Conservation (phyloP, 2,329 filamentous ascomycete species). For the Chalaropsis ovoidea region DNA sequence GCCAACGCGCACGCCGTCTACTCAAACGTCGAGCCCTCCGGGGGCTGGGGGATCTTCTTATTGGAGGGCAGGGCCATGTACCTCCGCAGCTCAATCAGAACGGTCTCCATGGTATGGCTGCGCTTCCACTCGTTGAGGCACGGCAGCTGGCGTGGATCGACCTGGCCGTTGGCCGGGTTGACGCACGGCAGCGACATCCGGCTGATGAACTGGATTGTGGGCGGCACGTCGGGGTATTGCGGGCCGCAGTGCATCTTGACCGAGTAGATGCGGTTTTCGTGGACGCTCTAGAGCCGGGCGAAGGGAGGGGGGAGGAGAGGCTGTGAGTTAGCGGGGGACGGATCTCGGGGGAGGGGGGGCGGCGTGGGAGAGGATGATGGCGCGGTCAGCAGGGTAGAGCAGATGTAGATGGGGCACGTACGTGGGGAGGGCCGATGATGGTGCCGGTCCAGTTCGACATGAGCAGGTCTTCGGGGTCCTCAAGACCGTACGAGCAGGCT, state of each 20-base stretch:
- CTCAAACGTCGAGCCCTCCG: slow-evolving; percentile 59
- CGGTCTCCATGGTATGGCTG: slow-evolving; percentile 89
- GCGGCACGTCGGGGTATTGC: slow-evolving; percentile 80
- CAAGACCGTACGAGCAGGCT: slow-evolving; percentile 92
- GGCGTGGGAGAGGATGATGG: neutral
- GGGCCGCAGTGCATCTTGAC: slow-evolving; percentile 91
- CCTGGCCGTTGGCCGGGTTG: slow-evolving; percentile 65
- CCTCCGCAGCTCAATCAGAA: slow-evolving; percentile 77
- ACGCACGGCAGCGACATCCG: slow-evolving; percentile 96
- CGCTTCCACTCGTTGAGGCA: slow-evolving; percentile 86
- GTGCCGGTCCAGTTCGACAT: slow-evolving; percentile 99
- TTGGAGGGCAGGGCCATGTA: slow-evolving; percentile 87
- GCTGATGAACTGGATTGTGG: slow-evolving; percentile 83
- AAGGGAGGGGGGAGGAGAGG: neutral
- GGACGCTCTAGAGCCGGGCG: slow-evolving; percentile 67
- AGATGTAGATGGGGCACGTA: slow-evolving; percentile 40
- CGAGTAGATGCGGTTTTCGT: slow-evolving; percentile 98
- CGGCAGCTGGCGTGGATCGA: slow-evolving; percentile 73
- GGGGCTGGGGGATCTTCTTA: slow-evolving; percentile 91
- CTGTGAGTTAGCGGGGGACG: slow-evolving; percentile 9
- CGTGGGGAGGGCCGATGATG: slow-evolving; percentile 90
- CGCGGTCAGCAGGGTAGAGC: neutral
- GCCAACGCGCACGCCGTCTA: neutral
- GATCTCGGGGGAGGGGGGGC: no score
- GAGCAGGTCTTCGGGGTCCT: slow-evolving; percentile 84